Evolutionary conservation across 2,329 filamentous ascomycete species (phyloP), one percentile per base, ranked within the genome.

Genomic region (Diaporthe citriasiana): DNA sequence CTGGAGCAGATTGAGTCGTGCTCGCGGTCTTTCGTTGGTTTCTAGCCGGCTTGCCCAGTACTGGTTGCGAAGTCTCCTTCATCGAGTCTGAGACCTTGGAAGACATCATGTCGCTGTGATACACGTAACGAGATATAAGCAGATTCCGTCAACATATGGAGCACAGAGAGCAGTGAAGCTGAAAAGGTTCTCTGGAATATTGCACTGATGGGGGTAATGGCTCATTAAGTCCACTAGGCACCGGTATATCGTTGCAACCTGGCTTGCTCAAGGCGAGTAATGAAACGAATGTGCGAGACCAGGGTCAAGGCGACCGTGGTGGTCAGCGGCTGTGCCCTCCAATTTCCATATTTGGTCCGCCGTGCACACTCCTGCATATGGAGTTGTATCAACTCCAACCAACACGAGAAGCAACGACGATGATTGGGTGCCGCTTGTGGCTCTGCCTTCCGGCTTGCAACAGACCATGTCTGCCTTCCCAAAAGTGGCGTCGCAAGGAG

Each of bases 291-390:
- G 25, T 25, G 57, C n/a, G 15, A 63, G 38, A 63, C 57, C 17
- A 27, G 38, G n/a, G 7, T 5, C 8, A 40, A 19, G 38, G 25
- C 25, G 25, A 8, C 33, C n/a, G 30, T 45, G 38, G 38, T 30
- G 57, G 57, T 30, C 57, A 63, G 38, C 38, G 42, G 25, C 38
- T 45, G 57, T 33, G 57, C 57, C 57, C 30, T 35, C 30, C 47
- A 25, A 13, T 2, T 57, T 42, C 57, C 25, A 40, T 33, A 22
- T 30, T 45, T 42, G 40, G 38, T 63, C n/a, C 17, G 57, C 13
- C 8, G 33, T 19, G 38, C 55, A 22, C 30, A 30, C 30, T 22
- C 55, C n/a, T 63, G 38, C 57, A 45, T 63, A 10, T 45, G 38
- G 25, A 30, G 30, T 17, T 60, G 60, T 27, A 65, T 17, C 30